Conservation (phyloP, 257 asterid species). For the Solanum neorickii region DNA sequence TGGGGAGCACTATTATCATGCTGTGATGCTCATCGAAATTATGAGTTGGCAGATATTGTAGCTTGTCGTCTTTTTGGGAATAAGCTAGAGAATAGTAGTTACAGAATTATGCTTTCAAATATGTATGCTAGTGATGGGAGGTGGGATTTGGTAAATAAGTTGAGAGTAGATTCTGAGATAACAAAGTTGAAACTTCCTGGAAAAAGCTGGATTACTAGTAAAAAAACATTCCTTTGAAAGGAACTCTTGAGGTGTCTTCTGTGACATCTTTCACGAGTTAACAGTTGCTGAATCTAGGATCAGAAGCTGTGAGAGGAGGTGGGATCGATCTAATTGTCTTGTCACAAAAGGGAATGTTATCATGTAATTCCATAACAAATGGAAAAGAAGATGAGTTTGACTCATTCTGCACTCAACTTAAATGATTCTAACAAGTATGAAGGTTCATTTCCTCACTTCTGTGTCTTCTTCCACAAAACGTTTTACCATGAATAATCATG, state of each 20-base stretch:
- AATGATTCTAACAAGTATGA: background rate
- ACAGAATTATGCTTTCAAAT: slow-evolving; percentile 61
- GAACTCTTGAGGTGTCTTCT: background rate
- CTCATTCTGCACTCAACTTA: background rate
- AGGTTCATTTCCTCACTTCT: background rate
- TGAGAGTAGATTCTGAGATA: slow-evolving; percentile 36
- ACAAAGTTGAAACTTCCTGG: slow-evolving; percentile 43
- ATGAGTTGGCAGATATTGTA: slow-evolving; percentile 34
- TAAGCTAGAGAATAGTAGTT: slow-evolving; percentile 19
- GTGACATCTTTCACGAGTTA: background rate
- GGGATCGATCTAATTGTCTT: background rate
- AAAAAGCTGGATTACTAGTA: slow-evolving; percentile 42
- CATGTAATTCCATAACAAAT: background rate
- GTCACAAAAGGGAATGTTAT: background rate
- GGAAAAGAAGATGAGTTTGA: background rate
- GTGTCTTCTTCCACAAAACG: background rate
- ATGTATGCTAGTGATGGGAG: slow-evolving; percentile 54
- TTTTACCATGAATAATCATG: background rate
- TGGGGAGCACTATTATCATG: slow-evolving; percentile 87
- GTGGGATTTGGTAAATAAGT: slow-evolving; percentile 55
- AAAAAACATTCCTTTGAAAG: background rate
- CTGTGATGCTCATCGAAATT: slow-evolving; percentile 35
- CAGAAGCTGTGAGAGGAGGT: background rate
- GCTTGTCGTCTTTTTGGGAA: slow-evolving; percentile 22
- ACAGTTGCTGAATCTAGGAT: background rate